Conservation (phyloP, 176 grass and related monocot species). For the Oryza meyeriana region DNA sequence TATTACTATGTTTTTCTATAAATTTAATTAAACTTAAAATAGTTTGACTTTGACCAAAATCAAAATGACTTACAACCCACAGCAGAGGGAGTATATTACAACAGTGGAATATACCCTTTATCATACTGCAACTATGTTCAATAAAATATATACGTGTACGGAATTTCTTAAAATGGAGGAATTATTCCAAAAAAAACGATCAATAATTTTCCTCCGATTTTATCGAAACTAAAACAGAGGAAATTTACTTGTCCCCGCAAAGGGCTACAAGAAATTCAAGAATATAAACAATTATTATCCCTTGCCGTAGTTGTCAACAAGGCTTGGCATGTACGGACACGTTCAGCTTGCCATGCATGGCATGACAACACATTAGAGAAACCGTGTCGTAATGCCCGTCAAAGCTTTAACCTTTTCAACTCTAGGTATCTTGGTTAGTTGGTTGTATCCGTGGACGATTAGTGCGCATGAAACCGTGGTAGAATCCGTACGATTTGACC, state of each 20-base stretch:
- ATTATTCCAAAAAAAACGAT: neutral
- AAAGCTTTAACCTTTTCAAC: neutral
- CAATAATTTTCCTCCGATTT: neutral
- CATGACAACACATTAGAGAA: neutral
- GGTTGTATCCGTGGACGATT: neutral
- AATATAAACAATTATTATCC: neutral
- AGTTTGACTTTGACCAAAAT: too few relatives aligned
- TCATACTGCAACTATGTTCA: too few relatives aligned
- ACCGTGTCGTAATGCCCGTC: neutral
- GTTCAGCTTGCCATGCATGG: neutral
- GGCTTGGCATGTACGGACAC: neutral
- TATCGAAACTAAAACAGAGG: neutral
- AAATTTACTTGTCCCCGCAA: neutral
- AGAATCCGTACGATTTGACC: neutral
- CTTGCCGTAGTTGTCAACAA: neutral
- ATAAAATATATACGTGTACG: neutral
- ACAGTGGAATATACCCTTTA: too few relatives aligned
- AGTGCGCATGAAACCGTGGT: neutral
- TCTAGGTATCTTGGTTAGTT: neutral
- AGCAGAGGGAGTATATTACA: too few relatives aligned
- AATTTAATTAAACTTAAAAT: too few relatives aligned
- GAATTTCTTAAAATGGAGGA: neutral
- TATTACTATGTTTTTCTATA: too few relatives aligned
- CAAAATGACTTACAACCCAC: too few relatives aligned
- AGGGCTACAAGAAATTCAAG: neutral